Evolutionary conservation across 2,329 filamentous ascomycete species (phyloP), one percentile per base, ranked within the genome.

Genomic region (Penicillium sp.): DNA sequence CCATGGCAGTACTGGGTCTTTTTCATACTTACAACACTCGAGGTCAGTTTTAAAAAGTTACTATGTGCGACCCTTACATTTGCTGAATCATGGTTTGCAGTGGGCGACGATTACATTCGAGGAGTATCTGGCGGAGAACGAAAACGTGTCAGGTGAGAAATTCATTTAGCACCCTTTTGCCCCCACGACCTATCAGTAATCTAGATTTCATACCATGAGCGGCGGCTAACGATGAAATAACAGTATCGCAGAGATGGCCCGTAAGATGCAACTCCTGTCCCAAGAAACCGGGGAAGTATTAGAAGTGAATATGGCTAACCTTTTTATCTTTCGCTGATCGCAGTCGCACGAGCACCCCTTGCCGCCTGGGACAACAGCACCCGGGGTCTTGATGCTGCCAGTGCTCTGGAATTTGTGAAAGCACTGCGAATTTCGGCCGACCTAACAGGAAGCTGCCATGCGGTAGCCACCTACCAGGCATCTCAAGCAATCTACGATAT

Each of bases 91-190:
- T 21, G 18, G 18, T 21, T 21, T 3, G 18, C 47, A 69, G 76
- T 76, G 23, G 74, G 74, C 4, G 67, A 84, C 59, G 81, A 85
- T 43, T 85, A 80, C 55, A 76, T 85, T 13, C 77, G 83, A 23
- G 83, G 84, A 28, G 83, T 86, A 4, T 83, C 79, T 26, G 84
- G 84, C 55, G 83, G 83, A 47, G 81, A 85, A 61, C 67, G 82
- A 45, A 86, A 86, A 65, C 77, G 84, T 68, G 83, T 86, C 8
- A 80, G 53, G 72, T 76, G 63, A 67, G 26, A 7, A 9, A 28
- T n/a, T n/a, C n/a, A n/a, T n/a, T n/a, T n/a, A n/a, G n/a, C 18
- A 21, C 18, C 18, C 18, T 21, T 21, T 2, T 21, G 18, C 18
- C 18, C 18, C 18, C 18, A 21, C 2, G 18, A 21, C 18, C 18